Evolutionary conservation across 2,329 filamentous ascomycete species (phyloP).

Genomic region (Aspergillus vadensis): DNA sequence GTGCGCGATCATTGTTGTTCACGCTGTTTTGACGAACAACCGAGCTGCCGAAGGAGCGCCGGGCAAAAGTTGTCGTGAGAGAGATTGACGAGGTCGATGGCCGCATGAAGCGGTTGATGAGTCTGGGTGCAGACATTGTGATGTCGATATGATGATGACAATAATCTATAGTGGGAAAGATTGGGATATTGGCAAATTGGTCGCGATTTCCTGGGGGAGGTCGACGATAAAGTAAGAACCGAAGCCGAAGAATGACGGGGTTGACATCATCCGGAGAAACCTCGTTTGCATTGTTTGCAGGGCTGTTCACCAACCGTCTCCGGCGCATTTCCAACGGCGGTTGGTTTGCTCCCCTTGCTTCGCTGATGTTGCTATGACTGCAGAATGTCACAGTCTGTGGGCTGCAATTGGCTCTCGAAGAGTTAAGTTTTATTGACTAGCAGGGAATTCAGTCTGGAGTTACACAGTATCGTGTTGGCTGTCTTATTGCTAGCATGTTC

Average conservation of each 20-base stretch:
- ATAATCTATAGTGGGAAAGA: neutral
- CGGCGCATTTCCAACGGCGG: conserved; percentile 17
- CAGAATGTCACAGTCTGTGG: neutral
- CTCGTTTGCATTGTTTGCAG: conserved; percentile 43
- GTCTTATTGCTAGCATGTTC: neutral
- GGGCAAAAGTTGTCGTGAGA: conserved; percentile 29
- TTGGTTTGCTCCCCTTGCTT: neutral
- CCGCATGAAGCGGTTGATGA: conserved; percentile 49
- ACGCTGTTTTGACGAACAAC: conserved; percentile 37
- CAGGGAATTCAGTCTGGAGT: too few species aligned
- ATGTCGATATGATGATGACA: conserved; percentile 4
- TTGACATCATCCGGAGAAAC: conserved; percentile 43
- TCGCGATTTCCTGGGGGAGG: neutral
- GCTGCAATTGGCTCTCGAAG: neutral
- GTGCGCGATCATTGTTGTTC: conserved; percentile 54
- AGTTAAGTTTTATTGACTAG: neutral
- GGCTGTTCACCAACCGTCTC: conserved; percentile 16
- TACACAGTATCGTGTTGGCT: neutral
- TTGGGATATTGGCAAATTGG: neutral
- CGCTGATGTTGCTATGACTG: conserved; percentile 2
- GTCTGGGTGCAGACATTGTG: conserved; percentile 51
- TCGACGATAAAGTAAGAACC: neutral
- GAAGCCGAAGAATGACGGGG: conserved; percentile 24
- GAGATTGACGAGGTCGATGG: conserved; percentile 32
- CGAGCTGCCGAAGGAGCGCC: conserved; percentile 36